These are phyloP conservation scores for Zoysia japonica DNA, from an alignment of 176 grass and related monocot species.

Conservation along the genomic window DNA sequence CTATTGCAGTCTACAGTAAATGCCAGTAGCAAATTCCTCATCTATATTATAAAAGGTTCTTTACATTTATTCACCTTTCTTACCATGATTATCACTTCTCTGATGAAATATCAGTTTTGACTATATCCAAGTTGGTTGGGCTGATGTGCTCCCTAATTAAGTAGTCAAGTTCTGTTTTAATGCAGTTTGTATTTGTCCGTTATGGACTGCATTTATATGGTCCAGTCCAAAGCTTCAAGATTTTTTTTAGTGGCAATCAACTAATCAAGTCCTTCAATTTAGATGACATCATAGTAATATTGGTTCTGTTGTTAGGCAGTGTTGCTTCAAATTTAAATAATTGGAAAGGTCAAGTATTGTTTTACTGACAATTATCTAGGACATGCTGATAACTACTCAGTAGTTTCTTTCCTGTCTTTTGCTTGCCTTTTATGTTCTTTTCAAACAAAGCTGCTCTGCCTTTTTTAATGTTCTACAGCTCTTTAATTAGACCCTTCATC, in stretches of 20 bases:
- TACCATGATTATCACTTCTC: neutral
- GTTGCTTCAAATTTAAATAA: neutral
- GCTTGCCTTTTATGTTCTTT: slow-evolving; percentile 5
- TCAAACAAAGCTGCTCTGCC: neutral
- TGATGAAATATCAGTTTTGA: neutral
- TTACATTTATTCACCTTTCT: slow-evolving; percentile 7
- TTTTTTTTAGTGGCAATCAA: neutral
- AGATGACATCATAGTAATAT: neutral
- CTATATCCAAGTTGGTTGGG: too few species aligned
- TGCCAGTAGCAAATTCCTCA: slow-evolving; percentile 41
- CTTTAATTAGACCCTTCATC: neutral
- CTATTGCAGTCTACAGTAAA: slow-evolving; percentile 46
- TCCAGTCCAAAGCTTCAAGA: slow-evolving; percentile 7
- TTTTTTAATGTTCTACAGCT: slow-evolving; percentile 33
- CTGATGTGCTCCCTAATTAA: neutral
- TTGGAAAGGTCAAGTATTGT: neutral
- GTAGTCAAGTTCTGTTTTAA: slow-evolving; percentile 17
- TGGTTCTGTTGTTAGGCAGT: neutral
- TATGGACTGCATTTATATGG: slow-evolving; percentile 6
- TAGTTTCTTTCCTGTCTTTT: neutral
- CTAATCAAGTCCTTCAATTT: neutral
- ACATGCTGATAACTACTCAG: neutral
- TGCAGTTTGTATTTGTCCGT: neutral
- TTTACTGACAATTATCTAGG: slow-evolving; percentile 8
- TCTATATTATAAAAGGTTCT: slow-evolving; percentile 51